These are phyloP conservation scores for Fistulifera solaris DNA, from an alignment of 108 stramenopile genomes.

Conservation along the genomic window DNA sequence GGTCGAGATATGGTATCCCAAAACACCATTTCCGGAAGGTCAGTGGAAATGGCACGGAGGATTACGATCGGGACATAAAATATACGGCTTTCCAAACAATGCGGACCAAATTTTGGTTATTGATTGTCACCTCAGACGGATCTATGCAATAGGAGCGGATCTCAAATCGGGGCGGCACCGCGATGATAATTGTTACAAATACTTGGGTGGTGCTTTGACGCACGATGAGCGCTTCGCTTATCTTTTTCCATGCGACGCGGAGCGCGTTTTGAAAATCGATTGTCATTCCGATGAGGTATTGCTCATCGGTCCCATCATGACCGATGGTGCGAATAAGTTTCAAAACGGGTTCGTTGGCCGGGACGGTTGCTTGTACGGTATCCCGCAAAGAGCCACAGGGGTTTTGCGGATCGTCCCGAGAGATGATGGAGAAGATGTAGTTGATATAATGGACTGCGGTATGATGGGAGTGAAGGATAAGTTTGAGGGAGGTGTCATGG, in stretches of 20 bases:
- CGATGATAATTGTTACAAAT: constrained; percentile 83
- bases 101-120: constrained; percentile 66
- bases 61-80: constrained; percentile 41
- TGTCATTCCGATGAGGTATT: constrained; percentile 20
- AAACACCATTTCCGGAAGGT: constrained; percentile 26
- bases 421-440: constrained; percentile 46
- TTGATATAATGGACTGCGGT: constrained; percentile 29
- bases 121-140: constrained; percentile 21
- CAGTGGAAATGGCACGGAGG: constrained; percentile 86
- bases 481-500: constrained; percentile 72
- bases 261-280: constrained; percentile 66
- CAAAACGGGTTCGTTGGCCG: constrained; percentile 58
- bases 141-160: constrained; percentile 9
- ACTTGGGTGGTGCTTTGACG: constrained; percentile 65
- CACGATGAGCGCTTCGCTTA: constrained; percentile 68
- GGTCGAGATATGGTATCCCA: constrained; percentile 35
- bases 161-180: constrained; percentile 66
- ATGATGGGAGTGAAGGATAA: constrained; percentile 38
- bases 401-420: constrained; percentile 45
- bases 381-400: constrained; percentile 59
- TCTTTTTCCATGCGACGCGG: constrained; percentile 68
- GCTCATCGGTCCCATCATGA: constrained; percentile 59
- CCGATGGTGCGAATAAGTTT: constrained; percentile 82
- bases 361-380: constrained; percentile 78
- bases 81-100: constrained; percentile 75